phyloP scores from a whole-genome alignment of 352 stramenopile species.

The Phytophthora capsici region DNA sequence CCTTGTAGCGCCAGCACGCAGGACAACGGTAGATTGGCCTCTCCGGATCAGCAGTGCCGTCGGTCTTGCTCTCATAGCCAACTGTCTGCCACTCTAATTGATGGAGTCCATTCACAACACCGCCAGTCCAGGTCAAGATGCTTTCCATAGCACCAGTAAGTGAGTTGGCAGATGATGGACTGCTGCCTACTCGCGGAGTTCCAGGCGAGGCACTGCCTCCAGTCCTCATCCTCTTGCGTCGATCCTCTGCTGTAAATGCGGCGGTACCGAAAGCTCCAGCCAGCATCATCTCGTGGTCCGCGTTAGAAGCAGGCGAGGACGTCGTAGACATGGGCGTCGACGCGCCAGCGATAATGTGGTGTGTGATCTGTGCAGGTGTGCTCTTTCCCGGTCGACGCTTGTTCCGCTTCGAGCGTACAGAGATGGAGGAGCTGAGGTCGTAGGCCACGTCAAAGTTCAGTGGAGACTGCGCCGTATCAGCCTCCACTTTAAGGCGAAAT shows the following conservation, averaged over 20 bases:
- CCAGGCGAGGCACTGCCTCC: constrained; percentile 32
- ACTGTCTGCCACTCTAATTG: constrained; percentile 85
- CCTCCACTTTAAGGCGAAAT: constrained; percentile 92
- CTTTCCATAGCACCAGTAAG: constrained; percentile 77
- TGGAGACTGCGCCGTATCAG: constrained; percentile 88
- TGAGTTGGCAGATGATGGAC: constrained; percentile 41
- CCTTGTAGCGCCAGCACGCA: constrained; percentile 86
- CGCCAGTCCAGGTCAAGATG: constrained; percentile 73
- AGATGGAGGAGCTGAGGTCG: constrained; percentile 92
- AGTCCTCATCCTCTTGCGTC: constrained; percentile 74
- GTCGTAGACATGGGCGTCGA: constrained; percentile 71
- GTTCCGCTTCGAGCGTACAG: constrained; percentile 95
- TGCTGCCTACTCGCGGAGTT: constrained; percentile 39
- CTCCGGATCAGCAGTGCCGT: constrained; percentile 73
- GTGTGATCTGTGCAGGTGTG: constrained; percentile 56
- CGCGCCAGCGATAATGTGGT: constrained; percentile 76
- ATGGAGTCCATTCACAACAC: constrained; percentile 77
- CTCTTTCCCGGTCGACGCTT: constrained; percentile 81
- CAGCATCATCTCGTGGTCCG: constrained; percentile 66
- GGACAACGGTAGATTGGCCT: constrained; percentile 84
- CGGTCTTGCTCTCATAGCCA: constrained; percentile 78
- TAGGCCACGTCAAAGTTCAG: constrained; percentile 92
- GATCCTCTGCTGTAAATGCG: constrained; percentile 66
- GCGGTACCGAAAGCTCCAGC: constrained; percentile 45
- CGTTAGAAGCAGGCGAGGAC: constrained; percentile 74